Conservation (phyloP, 495 filamentous ascomycete species). For the Talaromyces wortmannii region DNA sequence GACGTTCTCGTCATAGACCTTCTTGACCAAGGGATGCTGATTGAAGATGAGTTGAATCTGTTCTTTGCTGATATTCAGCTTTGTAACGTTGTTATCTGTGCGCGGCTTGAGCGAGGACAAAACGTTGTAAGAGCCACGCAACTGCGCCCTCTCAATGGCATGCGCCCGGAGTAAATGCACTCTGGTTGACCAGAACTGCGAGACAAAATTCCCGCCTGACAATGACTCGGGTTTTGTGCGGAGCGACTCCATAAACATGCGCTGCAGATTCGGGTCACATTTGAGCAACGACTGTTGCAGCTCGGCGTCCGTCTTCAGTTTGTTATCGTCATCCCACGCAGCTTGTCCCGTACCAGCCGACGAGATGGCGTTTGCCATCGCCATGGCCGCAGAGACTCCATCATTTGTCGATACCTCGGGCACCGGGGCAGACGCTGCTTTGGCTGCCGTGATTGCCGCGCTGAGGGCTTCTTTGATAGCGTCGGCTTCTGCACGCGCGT, state of each 20-base stretch:
- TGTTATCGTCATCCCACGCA: conserved; percentile 69
- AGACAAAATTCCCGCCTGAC: conserved; percentile 66
- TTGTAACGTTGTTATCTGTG: conserved; percentile 66
- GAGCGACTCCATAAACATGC: conserved; percentile 75
- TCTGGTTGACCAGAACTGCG: conserved; percentile 89
- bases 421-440: conserved; percentile 39
- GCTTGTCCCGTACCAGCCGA: conserved; percentile 35
- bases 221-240: conserved; percentile 75
- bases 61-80: conserved; percentile 81
- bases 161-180: conserved; percentile 80
- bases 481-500: conserved; percentile 76
- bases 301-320: conserved; percentile 63
- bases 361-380: conserved; percentile 49
- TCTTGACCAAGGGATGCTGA: conserved; percentile 85
- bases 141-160: conserved; percentile 81
- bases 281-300: conserved; percentile 82
- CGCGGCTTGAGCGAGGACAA: conserved; percentile 82
- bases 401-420: conserved; percentile 26
- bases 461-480: conserved; percentile 76
- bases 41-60: conserved; percentile 89
- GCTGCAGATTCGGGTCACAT: conserved; percentile 60
- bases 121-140: conserved; percentile 83
- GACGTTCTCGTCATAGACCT: conserved; percentile 89
- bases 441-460: conserved; percentile 62
- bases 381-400: conserved; percentile 48